A percentile compares a stretch with the other conserved stretches of the same genome.
phyloP scores from a whole-genome alignment of 345 rosid species.

The Populus pruinosa region DNA sequence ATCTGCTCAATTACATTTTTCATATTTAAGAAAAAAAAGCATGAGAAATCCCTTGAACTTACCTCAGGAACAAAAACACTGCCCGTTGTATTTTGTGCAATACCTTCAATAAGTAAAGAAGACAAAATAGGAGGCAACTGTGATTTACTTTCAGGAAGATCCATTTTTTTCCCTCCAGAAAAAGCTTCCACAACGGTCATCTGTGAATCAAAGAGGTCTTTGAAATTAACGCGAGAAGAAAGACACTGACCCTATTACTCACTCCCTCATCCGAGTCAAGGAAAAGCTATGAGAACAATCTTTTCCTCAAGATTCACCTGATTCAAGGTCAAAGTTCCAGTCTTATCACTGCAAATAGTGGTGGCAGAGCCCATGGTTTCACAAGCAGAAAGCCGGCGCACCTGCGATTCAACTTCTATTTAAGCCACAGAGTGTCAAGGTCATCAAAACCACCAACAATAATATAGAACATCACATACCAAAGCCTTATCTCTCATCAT shows the following conservation, averaged over 20 bases:
- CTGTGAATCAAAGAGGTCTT: conserved; percentile 34
- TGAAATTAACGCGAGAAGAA: not conserved
- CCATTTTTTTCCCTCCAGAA: conserved; percentile 62
- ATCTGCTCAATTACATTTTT: not conserved
- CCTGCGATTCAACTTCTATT: conserved; percentile 47
- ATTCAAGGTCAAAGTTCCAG: conserved; percentile 95
- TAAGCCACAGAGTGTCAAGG: conserved; percentile 1
- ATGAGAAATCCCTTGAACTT: not conserved
- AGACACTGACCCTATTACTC: not conserved
- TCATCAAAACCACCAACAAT: not conserved
- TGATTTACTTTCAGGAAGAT: conserved; percentile 40
- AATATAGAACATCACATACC: conserved; percentile 43
- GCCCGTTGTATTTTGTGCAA: conserved; percentile 86
- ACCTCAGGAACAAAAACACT: conserved; percentile 82
- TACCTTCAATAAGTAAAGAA: conserved; percentile 44
- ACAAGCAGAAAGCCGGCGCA: conserved; percentile 97
- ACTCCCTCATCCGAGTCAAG: not conserved
- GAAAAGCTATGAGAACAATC: not conserved
- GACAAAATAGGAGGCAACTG: conserved; percentile 34
- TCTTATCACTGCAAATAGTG: conserved; percentile 99
- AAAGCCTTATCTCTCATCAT: conserved; percentile 99
- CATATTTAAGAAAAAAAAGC: not conserved
- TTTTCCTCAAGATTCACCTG: conserved; percentile 38
- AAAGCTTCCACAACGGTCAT: conserved; percentile 97
- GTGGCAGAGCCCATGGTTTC: conserved; percentile 99